A percentile compares a stretch with the other conserved stretches of the same genome.
Evolutionary conservation across 164 flowering plant species (phyloP).

Genomic region (Vitis rupestris): DNA sequence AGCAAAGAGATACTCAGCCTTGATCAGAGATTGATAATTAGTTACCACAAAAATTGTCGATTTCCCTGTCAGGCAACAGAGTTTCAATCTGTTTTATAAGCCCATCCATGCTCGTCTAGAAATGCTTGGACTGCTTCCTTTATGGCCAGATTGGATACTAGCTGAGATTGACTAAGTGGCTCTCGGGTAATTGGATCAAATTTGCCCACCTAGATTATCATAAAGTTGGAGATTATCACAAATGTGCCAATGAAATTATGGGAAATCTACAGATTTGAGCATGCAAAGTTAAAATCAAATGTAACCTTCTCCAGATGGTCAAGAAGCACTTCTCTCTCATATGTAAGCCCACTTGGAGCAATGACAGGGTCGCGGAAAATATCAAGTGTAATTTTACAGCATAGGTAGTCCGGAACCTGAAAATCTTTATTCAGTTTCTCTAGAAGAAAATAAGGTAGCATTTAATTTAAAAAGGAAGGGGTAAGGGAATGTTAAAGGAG

Average conservation of each 20-base stretch:
- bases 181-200: slow-evolving; percentile 89
- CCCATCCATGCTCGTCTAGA: slow-evolving; percentile 79
- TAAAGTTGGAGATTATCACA: neutral
- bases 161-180: slow-evolving; percentile 53
- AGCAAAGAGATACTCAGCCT: too few species aligned
- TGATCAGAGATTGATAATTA: too few species aligned
- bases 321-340: slow-evolving; percentile 78
- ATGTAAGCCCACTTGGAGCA: slow-evolving; percentile 87
- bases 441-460: neutral
- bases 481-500: neutral
- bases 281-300: neutral
- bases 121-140: slow-evolving; percentile 85
- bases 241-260: neutral
- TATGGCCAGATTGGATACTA: slow-evolving; percentile 78
- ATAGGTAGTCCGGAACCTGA: slow-evolving; percentile 89
- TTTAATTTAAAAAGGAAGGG: neutral
- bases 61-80: too few species aligned
- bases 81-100: slow-evolving; percentile 46
- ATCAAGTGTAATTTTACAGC: slow-evolving; percentile 87
- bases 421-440: slow-evolving; percentile 9
- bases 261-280: neutral
- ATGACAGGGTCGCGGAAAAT: slow-evolving; percentile 93
- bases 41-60: too few species aligned
- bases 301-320: slow-evolving; percentile 85
- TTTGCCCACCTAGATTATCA: slow-evolving; percentile 61